Evolutionary conservation across 2,329 filamentous ascomycete genomes (phyloP), one percentile per base, ranked within the genome.

Genomic region (Cercospora sp.): DNA sequence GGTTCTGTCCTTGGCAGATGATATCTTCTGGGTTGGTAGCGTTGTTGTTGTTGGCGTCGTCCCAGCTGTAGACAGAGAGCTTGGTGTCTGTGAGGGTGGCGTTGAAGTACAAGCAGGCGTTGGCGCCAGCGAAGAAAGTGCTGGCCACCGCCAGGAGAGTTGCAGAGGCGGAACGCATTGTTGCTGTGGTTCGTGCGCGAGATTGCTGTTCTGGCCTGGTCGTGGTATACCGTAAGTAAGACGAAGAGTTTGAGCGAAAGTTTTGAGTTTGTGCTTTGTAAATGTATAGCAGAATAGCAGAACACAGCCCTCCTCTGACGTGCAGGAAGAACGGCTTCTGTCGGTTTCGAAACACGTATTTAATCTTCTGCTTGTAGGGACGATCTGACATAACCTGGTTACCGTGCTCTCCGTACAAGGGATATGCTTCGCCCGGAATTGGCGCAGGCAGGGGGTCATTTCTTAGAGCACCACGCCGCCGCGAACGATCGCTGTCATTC

Each of bases 21-120:
- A 71, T 67, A 39, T 71, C 69, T 63, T 71, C 67, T 4, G 67
- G 60, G 23, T 71, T 69, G 3, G 51, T 62, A 23, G 60, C 61
- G 57, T 67, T 65, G 63, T 71, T 69, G 65, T 71, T 71, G 63
- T 71, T 71, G 13, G 64, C 61, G 20, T 71, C 69, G 63, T 71
- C 69, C 69, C 69, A 71, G 55, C 63, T 66, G 67, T 66, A 51
- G 30, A 71, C 69, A 18, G 65, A 66, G n/a, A 71, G 63, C 42
- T 55, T 67, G 60, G 58, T 67, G 67, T 60, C 67, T 18, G 33
- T 42, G 30, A 71, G 66, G 2, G 67, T 71, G 60, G 69, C 69
- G 31, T 68, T 71, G 67, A 71, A 71, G 63, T 71, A 71, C 20
- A 71, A 65, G 23, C 64, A 67, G n/a, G 60, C 67, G 36, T 65